Percentiles rank a stretch among this genome's conserved stretches.
These are phyloP conservation scores for Gossypium laxum DNA, from an alignment of 441 rosid genomes.

Conservation along the genomic window DNA sequence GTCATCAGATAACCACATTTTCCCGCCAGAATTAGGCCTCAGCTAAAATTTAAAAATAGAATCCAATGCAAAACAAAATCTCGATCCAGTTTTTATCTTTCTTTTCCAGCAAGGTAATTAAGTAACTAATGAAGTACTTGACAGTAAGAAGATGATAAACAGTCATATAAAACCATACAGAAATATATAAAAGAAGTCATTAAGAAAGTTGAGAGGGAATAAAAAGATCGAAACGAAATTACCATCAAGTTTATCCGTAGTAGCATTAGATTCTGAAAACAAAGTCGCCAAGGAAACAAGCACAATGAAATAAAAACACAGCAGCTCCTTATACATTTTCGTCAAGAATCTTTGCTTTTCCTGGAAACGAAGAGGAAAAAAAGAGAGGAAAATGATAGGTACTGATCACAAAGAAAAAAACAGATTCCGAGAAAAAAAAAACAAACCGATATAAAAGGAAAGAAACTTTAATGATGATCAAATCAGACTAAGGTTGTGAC, in stretches of 20 bases:
- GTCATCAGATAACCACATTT: neutral
- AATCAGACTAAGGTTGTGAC: neutral
- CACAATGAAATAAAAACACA: slow-evolving; percentile 16
- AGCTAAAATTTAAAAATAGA: neutral
- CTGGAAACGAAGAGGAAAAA: slow-evolving; percentile 20
- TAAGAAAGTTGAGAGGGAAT: neutral
- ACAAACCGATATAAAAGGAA: slow-evolving; percentile 1
- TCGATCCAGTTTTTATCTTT: neutral
- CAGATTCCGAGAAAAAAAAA: neutral
- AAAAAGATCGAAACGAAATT: slow-evolving; percentile 7
- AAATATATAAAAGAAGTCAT: neutral
- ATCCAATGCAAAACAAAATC: slow-evolving; percentile 8
- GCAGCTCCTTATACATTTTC: slow-evolving; percentile 26
- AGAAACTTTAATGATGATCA: neutral
- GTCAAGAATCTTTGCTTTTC: slow-evolving; percentile 12
- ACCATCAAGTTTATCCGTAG: slow-evolving; percentile 68
- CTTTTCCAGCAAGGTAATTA: neutral
- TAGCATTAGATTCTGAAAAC: slow-evolving; percentile 32
- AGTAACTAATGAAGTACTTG: neutral
- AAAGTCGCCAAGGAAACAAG: slow-evolving; percentile 30
- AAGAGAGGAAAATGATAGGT: neutral
- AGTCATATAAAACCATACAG: slow-evolving; percentile 11
- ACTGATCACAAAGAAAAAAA: slow-evolving; percentile 13
- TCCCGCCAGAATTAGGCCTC: neutral
- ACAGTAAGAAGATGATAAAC: neutral